phyloP scores from a whole-genome alignment of 2,329 filamentous ascomycete species.

The Xylariaceae sp. region DNA sequence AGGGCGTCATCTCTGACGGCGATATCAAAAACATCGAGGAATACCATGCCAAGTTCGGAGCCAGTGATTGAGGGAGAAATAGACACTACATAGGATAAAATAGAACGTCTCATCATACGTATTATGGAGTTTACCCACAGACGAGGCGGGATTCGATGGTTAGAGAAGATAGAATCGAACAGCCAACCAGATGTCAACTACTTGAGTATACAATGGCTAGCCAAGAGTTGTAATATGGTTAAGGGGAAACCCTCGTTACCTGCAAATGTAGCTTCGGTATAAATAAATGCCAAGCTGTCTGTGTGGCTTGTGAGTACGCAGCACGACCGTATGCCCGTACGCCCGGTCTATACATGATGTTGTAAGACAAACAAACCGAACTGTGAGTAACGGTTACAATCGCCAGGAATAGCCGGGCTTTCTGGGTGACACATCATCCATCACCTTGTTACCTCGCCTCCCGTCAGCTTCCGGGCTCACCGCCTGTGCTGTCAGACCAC shows the following conservation, averaged over 20 bases:
- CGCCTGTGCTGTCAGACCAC: not conserved
- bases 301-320: not conserved
- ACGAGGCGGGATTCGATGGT: not conserved
- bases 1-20: slow-evolving; percentile 61
- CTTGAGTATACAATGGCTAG: not conserved
- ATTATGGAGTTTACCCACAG: no score
- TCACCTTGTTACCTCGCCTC: not conserved
- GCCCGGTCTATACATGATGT: not conserved
- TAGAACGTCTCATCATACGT: no score
- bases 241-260: not conserved
- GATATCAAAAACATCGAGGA: slow-evolving; percentile 71
- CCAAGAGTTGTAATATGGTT: not conserved
- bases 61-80: slow-evolving; percentile 50
- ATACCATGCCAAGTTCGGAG: slow-evolving; percentile 70
- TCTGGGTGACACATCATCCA: not conserved
- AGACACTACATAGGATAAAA: no score
- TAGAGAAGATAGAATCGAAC: not conserved
- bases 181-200: not conserved
- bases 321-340: not conserved
- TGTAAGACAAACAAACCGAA: not conserved
- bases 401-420: not conserved
- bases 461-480: not conserved
- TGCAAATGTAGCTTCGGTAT: not conserved
- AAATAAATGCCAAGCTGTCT: not conserved
- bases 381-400: not conserved